Evolutionary conservation across 1,284 basidiomycete species (phyloP).

Genomic region (Papiliotrema flavescens): DNA sequence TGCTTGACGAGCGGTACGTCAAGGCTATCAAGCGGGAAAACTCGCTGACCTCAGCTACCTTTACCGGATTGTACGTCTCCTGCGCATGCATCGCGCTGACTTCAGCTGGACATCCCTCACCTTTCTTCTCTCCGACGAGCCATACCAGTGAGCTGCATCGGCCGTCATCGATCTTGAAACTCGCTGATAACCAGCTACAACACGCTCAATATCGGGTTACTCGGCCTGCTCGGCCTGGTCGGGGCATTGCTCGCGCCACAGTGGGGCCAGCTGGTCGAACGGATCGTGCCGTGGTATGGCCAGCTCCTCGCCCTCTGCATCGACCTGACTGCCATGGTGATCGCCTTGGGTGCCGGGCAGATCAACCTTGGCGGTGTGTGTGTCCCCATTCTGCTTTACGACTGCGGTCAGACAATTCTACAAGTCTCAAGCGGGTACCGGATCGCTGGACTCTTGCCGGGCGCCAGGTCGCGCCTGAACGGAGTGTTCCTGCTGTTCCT

Average conservation of each 20-base stretch:
- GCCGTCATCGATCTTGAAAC: background rate
- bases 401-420: constrained; percentile 53
- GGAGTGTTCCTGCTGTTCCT: constrained; percentile 59
- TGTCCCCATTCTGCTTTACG: constrained; percentile 49
- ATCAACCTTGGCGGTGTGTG: constrained; percentile 61
- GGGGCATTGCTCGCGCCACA: constrained; percentile 63
- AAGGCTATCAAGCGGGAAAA: background rate
- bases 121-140: constrained; percentile 63
- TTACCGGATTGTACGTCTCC: constrained; percentile 34
- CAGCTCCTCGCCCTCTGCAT: constrained; percentile 54
- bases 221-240: constrained; percentile 65
- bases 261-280: constrained; percentile 61
- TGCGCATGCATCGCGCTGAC: constrained; percentile 6
- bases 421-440: constrained; percentile 46
- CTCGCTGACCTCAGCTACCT: constrained; percentile 20
- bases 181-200: constrained; percentile 20
- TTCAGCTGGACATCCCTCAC: constrained; percentile 64
- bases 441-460: constrained; percentile 55
- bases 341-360: constrained; percentile 59
- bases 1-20: constrained; percentile 54
- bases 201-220: constrained; percentile 65
- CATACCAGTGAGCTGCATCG: constrained; percentile 55
- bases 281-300: constrained; percentile 63
- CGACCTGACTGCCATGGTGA: constrained; percentile 29
- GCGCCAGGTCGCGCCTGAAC: constrained; percentile 61